Conservation (phyloP, 2,329 filamentous ascomycete species). For the Ophiostoma australiae region DNA sequence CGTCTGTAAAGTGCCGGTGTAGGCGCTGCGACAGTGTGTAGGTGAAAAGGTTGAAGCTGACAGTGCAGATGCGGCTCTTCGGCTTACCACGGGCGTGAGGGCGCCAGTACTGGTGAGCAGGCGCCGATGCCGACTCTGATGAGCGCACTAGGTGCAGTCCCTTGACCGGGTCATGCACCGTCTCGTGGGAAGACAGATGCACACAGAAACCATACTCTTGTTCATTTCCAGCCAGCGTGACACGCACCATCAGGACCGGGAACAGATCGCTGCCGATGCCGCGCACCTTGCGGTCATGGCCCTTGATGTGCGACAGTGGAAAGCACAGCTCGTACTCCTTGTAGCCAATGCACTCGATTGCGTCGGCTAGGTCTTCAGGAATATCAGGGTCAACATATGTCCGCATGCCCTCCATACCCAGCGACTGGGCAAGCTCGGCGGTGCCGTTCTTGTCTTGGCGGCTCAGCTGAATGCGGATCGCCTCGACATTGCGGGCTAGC, state of each 20-base stretch:
- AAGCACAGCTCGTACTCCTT: slow-evolving; percentile 30
- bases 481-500: slow-evolving; percentile 25
- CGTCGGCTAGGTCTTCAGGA: slow-evolving; percentile 26
- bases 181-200: slow-evolving; percentile 27
- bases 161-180: slow-evolving; percentile 14
- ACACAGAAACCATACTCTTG: slow-evolving; percentile 28
- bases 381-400: slow-evolving; percentile 24
- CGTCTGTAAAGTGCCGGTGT: slow-evolving; percentile 22
- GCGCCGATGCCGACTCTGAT: slow-evolving; percentile 15
- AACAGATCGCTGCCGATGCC: slow-evolving; percentile 27
- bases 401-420: slow-evolving; percentile 26
- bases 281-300: slow-evolving; percentile 24
- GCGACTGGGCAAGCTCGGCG: slow-evolving; percentile 16
- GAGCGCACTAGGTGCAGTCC: neutral
- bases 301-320: slow-evolving; percentile 27
- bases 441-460: slow-evolving; percentile 22
- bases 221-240: slow-evolving; percentile 20
- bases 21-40: slow-evolving; percentile 28
- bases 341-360: slow-evolving; percentile 27
- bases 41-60: slow-evolving; percentile 27
- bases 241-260: slow-evolving; percentile 29
- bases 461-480: slow-evolving; percentile 24
- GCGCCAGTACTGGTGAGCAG: slow-evolving; percentile 19
- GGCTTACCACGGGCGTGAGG: slow-evolving; percentile 15
- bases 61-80: slow-evolving; percentile 24